Conservation (phyloP, 495 filamentous ascomycete species). For the Astrocystis sublimbata region DNA sequence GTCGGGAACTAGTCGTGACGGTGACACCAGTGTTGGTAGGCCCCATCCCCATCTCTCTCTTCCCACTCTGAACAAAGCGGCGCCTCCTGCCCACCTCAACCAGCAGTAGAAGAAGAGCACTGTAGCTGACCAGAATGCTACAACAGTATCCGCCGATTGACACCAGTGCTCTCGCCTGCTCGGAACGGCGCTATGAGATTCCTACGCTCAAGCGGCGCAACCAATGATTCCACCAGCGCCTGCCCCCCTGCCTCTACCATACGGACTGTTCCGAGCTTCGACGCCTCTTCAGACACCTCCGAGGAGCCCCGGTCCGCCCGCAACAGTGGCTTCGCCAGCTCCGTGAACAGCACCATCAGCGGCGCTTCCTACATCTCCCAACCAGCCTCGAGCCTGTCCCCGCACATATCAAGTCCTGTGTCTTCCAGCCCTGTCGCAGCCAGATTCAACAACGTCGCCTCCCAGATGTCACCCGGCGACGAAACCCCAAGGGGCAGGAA, state of each 20-base stretch:
- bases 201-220: conserved; percentile 34
- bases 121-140: conserved; percentile 9
- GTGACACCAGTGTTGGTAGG: conserved; percentile 6
- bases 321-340: conserved; percentile 51
- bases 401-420: conserved; percentile 34
- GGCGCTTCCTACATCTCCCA: conserved; percentile 41
- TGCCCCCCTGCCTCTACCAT: conserved; percentile 41
- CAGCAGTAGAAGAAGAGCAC: background rate
- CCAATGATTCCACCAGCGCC: conserved; percentile 21
- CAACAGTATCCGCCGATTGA: conserved; percentile 21
- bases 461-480: conserved; percentile 26
- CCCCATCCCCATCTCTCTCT: background rate
- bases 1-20: background rate
- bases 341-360: conserved; percentile 47
- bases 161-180: conserved; percentile 34
- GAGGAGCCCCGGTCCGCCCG: conserved; percentile 36
- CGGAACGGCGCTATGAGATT: conserved; percentile 39
- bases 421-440: conserved; percentile 22
- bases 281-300: conserved; percentile 38
- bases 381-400: conserved; percentile 29
- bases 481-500: conserved; percentile 13
- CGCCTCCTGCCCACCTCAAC: background rate
- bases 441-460: conserved; percentile 19
- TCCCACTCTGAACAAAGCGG: conserved; percentile 4
- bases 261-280: conserved; percentile 48